Conservation (phyloP, 805 yeast genomes). For the Komagataella populi region DNA sequence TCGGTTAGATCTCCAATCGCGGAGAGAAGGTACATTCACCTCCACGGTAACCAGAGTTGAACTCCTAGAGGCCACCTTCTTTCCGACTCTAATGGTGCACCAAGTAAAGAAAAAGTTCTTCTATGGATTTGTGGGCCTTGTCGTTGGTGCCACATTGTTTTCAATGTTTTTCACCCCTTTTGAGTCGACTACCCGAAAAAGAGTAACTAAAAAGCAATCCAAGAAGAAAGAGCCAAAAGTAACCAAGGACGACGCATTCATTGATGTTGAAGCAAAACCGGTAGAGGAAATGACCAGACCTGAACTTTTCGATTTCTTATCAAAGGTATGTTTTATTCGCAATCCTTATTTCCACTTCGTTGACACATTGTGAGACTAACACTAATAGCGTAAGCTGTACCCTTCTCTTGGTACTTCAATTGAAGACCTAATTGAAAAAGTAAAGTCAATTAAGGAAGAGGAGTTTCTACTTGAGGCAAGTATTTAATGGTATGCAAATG, state of each 20-base stretch:
- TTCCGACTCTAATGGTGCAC: background rate
- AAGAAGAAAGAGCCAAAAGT: conserved; percentile 1
- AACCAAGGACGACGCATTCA: background rate
- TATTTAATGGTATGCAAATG: background rate
- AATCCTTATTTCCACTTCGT: no score
- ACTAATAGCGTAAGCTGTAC: background rate
- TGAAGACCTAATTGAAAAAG: background rate
- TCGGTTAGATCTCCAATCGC: background rate
- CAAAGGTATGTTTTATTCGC: conserved; percentile 2
- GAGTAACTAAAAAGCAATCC: background rate
- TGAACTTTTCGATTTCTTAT: conserved; percentile 3
- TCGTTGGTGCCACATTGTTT: conserved; percentile 4
- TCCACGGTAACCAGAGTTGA: background rate
- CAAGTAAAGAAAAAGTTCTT: conserved; percentile 2
- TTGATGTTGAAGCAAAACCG: background rate
- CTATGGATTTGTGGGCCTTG: conserved; percentile 4
- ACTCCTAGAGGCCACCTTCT: background rate
- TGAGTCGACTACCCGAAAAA: background rate
- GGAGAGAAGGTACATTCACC: background rate
- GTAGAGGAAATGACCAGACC: conserved; percentile 2
- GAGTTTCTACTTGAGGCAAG: background rate
- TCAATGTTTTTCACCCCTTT: conserved; percentile 2
- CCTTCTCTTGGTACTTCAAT: background rate
- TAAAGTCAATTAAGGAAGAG: background rate
- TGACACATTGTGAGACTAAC: background rate